These are phyloP conservation scores for Lactarius deliciosus DNA, from an alignment of 768 basidiomycete species.

Conservation along the genomic window DNA sequence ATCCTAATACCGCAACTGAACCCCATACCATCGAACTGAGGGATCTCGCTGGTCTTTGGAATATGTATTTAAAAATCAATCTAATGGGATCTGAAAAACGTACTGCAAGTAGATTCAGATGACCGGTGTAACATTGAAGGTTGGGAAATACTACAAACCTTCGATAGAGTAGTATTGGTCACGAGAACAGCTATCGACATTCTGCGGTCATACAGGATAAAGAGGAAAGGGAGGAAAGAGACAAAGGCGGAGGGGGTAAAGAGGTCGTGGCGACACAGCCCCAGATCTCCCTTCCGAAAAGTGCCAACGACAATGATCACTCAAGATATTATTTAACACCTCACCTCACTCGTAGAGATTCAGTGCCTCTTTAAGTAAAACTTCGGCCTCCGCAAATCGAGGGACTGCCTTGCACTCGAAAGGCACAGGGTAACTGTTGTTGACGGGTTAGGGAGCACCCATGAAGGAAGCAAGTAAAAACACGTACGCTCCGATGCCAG, in stretches of 20 bases:
- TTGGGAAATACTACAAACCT: no score
- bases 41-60: no score
- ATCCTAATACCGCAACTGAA: no score
- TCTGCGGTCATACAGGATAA: neutral
- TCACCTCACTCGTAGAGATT: neutral
- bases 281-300: neutral
- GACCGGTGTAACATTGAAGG: no score
- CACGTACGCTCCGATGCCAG: neutral
- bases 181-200: neutral
- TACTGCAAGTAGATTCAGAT: no score
- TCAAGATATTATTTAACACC: neutral
- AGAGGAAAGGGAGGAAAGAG: no score
- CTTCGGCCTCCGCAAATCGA: constrained; percentile 4
- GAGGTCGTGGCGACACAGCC: neutral
- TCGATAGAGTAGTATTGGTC: neutral
- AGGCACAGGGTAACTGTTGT: neutral
- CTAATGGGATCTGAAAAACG: no score
- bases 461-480: neutral
- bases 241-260: neutral
- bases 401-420: constrained; percentile 4
- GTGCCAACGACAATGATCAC: neutral
- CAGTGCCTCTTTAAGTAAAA: neutral
- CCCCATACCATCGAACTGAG: no score
- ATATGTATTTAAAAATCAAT: no score
- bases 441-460: neutral